A percentile compares a stretch with the other conserved stretches of the same genome.
phyloP scores from a whole-genome alignment of 176 grass and related monocot genomes.

The Carex cristatella region DNA sequence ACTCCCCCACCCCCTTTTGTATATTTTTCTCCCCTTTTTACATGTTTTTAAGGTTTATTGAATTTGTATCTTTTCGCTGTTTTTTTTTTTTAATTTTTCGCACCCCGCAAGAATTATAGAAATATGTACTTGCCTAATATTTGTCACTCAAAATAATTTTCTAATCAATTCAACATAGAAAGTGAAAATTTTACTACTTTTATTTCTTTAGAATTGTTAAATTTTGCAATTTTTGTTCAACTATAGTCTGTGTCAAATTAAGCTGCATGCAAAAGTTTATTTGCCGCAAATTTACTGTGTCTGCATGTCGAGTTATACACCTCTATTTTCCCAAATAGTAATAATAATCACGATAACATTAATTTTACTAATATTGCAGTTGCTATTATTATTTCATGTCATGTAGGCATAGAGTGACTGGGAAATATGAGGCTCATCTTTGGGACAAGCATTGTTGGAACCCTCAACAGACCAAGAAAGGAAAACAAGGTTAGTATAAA shows the following conservation, averaged over 20 bases:
- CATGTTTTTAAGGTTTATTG: not conserved
- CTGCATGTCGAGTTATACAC: slow-evolving; percentile 7
- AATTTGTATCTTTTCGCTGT: not conserved
- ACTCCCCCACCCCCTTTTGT: not conserved
- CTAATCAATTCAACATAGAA: not conserved
- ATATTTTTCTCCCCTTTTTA: not conserved
- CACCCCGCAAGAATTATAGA: not conserved
- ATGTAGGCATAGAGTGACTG: slow-evolving; percentile 52
- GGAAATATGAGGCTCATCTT: slow-evolving; percentile 70
- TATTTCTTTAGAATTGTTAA: not conserved
- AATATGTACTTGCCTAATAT: not conserved
- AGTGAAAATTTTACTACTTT: not conserved
- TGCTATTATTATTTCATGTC: not conserved
- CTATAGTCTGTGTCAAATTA: slow-evolving; percentile 12
- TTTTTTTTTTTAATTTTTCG: not conserved
- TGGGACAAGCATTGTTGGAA: slow-evolving; percentile 56
- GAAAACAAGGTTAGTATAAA: slow-evolving; percentile 47
- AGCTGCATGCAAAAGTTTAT: slow-evolving; percentile 19
- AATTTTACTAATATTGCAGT: not conserved
- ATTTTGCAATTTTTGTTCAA: slow-evolving; percentile 11
- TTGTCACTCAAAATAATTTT: not conserved
- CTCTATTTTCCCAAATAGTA: not conserved
- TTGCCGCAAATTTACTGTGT: not conserved
- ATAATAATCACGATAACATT: not conserved
- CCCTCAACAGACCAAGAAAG: slow-evolving; percentile 45